Percentiles rank a stretch among this genome's conserved stretches.
Evolutionary conservation across 2,329 filamentous ascomycete species (phyloP).

Genomic region (Calycina herbarum): DNA sequence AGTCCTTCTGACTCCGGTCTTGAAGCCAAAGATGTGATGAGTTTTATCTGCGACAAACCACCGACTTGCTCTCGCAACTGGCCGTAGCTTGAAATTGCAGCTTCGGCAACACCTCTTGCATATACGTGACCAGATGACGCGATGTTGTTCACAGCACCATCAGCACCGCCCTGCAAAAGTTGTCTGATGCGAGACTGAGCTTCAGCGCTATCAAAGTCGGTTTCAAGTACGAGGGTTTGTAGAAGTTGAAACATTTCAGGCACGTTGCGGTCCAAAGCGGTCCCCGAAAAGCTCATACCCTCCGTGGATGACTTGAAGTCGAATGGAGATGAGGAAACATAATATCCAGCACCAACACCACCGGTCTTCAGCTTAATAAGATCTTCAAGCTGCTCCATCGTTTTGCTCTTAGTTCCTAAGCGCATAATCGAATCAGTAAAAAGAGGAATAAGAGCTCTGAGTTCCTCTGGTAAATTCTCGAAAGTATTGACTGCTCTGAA

Average conservation of each 20-base stretch:
- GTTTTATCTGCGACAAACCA: conserved; percentile 86
- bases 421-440: conserved; percentile 94
- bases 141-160: conserved; percentile 88
- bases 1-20: conserved; percentile 69
- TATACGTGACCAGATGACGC: conserved; percentile 87
- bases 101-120: conserved; percentile 80
- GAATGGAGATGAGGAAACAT: conserved; percentile 75
- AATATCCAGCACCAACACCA: conserved; percentile 81
- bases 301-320: conserved; percentile 72
- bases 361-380: conserved; percentile 95
- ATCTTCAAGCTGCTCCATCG: conserved; percentile 94
- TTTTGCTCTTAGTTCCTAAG: conserved; percentile 81
- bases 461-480: conserved; percentile 76
- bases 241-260: conserved; percentile 88
- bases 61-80: conserved; percentile 80
- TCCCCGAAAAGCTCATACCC: conserved; percentile 81
- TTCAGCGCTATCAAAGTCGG: conserved; percentile 82
- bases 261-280: conserved; percentile 85
- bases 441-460: conserved; percentile 80
- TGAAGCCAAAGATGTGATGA: conserved; percentile 76
- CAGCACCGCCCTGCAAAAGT: conserved; percentile 80
- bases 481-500: conserved; percentile 86
- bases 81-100: conserved; percentile 70
- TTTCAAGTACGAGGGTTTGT: conserved; percentile 77
- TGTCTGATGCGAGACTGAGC: conserved; percentile 82